Percentiles rank a stretch among this genome's conserved stretches.
phyloP scores from a whole-genome alignment of 148 eudicot species.

The Dianthus caryophyllus region DNA sequence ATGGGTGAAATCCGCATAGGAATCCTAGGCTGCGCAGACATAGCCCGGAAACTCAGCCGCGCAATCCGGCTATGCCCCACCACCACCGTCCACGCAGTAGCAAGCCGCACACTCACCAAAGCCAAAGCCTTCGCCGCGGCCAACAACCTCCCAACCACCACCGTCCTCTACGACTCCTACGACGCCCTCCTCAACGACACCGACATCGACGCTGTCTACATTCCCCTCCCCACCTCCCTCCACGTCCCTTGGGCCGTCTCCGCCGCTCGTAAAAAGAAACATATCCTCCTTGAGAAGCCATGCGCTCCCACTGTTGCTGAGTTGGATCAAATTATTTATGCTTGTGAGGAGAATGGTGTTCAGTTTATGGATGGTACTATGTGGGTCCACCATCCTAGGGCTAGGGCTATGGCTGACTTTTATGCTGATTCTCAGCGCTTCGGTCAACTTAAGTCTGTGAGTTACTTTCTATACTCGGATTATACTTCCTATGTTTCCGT shows the following conservation, averaged over 20 bases:
- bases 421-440: slow-evolving; percentile 32
- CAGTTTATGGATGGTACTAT: slow-evolving; percentile 72
- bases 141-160: slow-evolving; percentile 39
- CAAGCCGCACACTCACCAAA: slow-evolving; percentile 58
- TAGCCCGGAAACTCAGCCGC: slow-evolving; percentile 58
- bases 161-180: slow-evolving; percentile 51
- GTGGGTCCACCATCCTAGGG: slow-evolving; percentile 62
- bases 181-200: slow-evolving; percentile 62
- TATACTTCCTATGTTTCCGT: too few species aligned
- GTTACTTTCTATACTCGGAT: background rate
- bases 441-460: slow-evolving; percentile 39
- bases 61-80: slow-evolving; percentile 52
- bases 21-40: slow-evolving; percentile 68
- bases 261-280: slow-evolving; percentile 67
- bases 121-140: slow-evolving; percentile 41
- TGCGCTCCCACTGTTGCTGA: slow-evolving; percentile 51
- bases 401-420: slow-evolving; percentile 29
- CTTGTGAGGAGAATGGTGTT: slow-evolving; percentile 49
- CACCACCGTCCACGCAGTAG: slow-evolving; percentile 48
- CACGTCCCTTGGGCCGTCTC: slow-evolving; percentile 60
- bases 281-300: slow-evolving; percentile 68
- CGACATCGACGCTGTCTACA: slow-evolving; percentile 63
- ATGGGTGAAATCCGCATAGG: slow-evolving; percentile 39
- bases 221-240: slow-evolving; percentile 74
- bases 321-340: slow-evolving; percentile 49